Conservation (phyloP, 805 yeast species). For the Yamadazyma ubonensis region DNA sequence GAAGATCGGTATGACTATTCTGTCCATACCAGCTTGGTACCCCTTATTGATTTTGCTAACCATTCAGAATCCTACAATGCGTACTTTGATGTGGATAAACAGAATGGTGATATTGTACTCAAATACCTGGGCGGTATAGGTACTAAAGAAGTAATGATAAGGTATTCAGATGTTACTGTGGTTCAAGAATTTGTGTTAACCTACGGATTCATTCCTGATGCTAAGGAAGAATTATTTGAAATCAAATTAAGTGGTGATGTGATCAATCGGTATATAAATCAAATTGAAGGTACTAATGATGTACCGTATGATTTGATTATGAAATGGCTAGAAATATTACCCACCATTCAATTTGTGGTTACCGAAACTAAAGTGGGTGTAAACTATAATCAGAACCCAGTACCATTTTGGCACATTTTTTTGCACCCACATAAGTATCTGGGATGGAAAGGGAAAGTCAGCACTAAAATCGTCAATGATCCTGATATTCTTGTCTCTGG, state of each 20-base stretch:
- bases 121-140: constrained; percentile 36
- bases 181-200: constrained; percentile 23
- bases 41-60: constrained; percentile 66
- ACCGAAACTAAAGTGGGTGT: constrained; percentile 8
- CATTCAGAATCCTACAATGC: constrained; percentile 51
- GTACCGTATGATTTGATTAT: constrained; percentile 15
- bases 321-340: constrained; percentile 30
- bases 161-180: constrained; percentile 12
- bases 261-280: constrained; percentile 12
- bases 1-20: constrained; percentile 47
- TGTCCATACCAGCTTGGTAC: constrained; percentile 56
- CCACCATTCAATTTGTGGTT: constrained; percentile 22
- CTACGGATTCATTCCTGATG: constrained; percentile 33
- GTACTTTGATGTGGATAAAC: constrained; percentile 57
- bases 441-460: constrained; percentile 19
- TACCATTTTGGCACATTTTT: constrained; percentile 18
- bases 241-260: constrained; percentile 11
- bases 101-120: constrained; percentile 53
- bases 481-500: constrained; percentile 25
- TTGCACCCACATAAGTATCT: constrained; percentile 8
- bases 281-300: constrained; percentile 12
- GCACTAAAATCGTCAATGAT: constrained; percentile 14
- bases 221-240: constrained; percentile 12
- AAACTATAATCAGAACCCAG: constrained; percentile 12
- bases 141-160: constrained; percentile 13